Evolutionary conservation across 495 filamentous ascomycete species (phyloP).

Genomic region (Rostrohypoxylon terebratum): DNA sequence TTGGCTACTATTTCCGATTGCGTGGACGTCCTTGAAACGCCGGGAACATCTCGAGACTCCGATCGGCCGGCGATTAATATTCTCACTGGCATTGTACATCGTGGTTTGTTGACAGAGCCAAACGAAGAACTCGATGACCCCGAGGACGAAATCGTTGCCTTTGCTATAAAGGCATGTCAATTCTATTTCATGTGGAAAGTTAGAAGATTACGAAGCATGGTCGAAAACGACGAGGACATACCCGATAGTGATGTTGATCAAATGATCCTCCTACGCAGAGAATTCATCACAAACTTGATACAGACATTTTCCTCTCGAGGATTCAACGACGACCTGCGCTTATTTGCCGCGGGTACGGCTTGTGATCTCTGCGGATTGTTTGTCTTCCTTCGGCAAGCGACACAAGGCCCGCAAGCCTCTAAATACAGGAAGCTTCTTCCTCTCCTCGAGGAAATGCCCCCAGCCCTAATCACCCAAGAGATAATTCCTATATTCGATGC

Average conservation of each 20-base stretch:
- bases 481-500: conserved; percentile 79
- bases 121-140: conserved; percentile 73
- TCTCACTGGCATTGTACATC: conserved; percentile 73
- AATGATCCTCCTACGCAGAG: conserved; percentile 67
- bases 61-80: conserved; percentile 69
- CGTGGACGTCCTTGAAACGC: conserved; percentile 74
- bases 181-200: conserved; percentile 98
- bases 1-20: conserved; percentile 84
- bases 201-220: conserved; percentile 57
- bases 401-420: conserved; percentile 45
- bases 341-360: conserved; percentile 77
- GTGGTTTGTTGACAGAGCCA: conserved; percentile 71
- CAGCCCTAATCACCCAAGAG: conserved; percentile 65
- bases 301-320: conserved; percentile 72
- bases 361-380: conserved; percentile 87
- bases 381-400: conserved; percentile 69
- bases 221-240: conserved; percentile 59
- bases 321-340: conserved; percentile 78
- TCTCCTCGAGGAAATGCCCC: conserved; percentile 72
- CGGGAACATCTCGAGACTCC: conserved; percentile 63
- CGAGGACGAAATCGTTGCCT: conserved; percentile 79
- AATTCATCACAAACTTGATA: conserved; percentile 70
- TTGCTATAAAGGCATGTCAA: conserved; percentile 75
- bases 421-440: conserved; percentile 67
- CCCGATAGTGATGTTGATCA: conserved; percentile 63